Percentiles rank a stretch among this genome's conserved stretches.
These are phyloP conservation scores for Suillus subaureus DNA, from an alignment of 768 basidiomycete species.

Conservation along the genomic window DNA sequence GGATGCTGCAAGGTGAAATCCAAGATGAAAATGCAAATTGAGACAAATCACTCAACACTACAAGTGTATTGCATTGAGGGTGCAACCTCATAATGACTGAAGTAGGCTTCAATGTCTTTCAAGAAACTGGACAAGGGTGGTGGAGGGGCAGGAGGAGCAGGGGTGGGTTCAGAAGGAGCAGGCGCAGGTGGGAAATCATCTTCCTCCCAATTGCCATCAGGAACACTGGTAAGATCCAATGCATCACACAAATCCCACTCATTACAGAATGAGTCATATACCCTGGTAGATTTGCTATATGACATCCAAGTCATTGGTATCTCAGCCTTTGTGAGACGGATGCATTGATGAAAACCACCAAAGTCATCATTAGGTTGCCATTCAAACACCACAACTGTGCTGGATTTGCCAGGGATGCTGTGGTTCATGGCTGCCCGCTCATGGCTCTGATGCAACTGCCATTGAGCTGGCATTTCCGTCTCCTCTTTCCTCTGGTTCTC, in stretches of 20 bases:
- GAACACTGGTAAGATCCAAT: background rate
- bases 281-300: background rate
- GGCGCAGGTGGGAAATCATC: constrained; percentile 1
- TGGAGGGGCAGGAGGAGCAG: background rate
- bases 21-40: background rate
- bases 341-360: background rate
- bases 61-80: background rate
- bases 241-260: constrained; percentile 1
- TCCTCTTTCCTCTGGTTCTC: background rate
- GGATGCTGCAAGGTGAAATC: background rate
- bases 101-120: background rate
- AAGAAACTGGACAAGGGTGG: background rate
- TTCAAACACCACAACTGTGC: background rate
- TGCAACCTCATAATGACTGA: background rate
- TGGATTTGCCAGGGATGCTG: background rate
- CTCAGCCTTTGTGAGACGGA: background rate
- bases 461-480: background rate
- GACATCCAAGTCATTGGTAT: background rate
- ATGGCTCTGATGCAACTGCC: background rate
- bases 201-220: background rate
- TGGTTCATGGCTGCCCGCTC: background rate
- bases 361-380: background rate
- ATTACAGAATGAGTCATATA: background rate
- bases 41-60: background rate
- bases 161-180: background rate